A percentile compares a stretch with the other conserved stretches of the same genome.
These are phyloP conservation scores for Penicillium sp. DNA, from an alignment of 2,329 filamentous ascomycete genomes.

Conservation along the genomic window DNA sequence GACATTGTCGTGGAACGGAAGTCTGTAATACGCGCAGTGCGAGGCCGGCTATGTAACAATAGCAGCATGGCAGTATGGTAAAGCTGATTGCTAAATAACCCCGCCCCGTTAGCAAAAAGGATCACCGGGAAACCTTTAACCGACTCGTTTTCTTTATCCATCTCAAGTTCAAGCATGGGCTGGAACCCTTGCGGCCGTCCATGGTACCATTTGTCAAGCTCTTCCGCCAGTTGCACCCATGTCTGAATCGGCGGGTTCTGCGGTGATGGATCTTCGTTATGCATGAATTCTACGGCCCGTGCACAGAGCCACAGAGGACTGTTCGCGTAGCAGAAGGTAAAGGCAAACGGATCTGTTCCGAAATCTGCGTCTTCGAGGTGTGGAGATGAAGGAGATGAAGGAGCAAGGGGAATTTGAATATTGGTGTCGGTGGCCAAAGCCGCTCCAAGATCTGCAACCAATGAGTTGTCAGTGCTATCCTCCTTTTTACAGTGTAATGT, in stretches of 20 bases:
- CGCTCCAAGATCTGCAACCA: conserved; percentile 21
- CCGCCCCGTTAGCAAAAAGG: conserved; percentile 49
- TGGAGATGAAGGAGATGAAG: conserved; percentile 13
- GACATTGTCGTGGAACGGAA: conserved; percentile 40
- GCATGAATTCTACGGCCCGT: conserved; percentile 19
- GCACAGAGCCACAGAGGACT: conserved; percentile 28
- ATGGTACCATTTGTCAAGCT: conserved; percentile 30
- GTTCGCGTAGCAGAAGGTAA: conserved; percentile 22
- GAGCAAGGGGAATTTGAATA: conserved; percentile 17
- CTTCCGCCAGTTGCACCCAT: conserved; percentile 27
- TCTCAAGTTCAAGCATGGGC: conserved; percentile 37
- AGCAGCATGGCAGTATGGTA: conserved; percentile 59
- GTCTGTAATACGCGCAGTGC: conserved; percentile 38
- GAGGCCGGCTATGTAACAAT: conserved; percentile 53
- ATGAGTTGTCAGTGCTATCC: neutral
- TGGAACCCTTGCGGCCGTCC: conserved; percentile 28
- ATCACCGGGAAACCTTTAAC: conserved; percentile 37
- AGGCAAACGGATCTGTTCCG: conserved; percentile 15
- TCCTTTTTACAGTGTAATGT: neutral
- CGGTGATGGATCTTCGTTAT: conserved; percentile 14
- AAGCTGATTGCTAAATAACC: conserved; percentile 52
- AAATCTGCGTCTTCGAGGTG: conserved; percentile 9
- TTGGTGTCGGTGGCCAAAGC: conserved; percentile 25
- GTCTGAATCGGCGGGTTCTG: conserved; percentile 7
- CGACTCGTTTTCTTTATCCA: conserved; percentile 22